These are phyloP conservation scores for Colletotrichum euphorbiae DNA, from an alignment of 2,329 filamentous ascomycete species.

Conservation along the genomic window DNA sequence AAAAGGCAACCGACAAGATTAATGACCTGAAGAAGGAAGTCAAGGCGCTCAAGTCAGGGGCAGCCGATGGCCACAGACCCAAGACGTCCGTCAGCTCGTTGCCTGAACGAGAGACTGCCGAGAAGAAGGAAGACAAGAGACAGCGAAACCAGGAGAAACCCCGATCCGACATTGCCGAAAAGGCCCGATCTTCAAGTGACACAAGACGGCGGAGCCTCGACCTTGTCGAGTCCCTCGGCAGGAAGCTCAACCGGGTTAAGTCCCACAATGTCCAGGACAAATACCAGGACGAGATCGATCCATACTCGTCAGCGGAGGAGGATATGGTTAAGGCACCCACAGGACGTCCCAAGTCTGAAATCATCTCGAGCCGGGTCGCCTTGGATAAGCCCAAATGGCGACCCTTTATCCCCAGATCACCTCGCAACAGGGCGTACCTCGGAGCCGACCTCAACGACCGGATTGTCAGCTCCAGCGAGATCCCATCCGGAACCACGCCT, in stretches of 20 bases:
- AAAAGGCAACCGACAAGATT: constrained; percentile 68
- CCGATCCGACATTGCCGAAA: constrained; percentile 24
- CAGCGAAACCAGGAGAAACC: constrained; percentile 17
- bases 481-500: constrained; percentile 42
- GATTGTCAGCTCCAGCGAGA: constrained; percentile 46
- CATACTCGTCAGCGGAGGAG: constrained; percentile 29
- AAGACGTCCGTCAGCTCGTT: constrained; percentile 9
- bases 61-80: constrained; percentile 28
- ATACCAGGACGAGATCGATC: constrained; percentile 48
- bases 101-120: constrained; percentile 21
- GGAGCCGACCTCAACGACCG: constrained; percentile 48
- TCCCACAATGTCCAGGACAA: constrained; percentile 50
- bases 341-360: constrained; percentile 31
- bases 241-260: constrained; percentile 41
- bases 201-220: constrained; percentile 45
- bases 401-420: constrained; percentile 56
- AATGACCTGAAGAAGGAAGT: constrained; percentile 66
- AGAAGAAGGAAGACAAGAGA: constrained; percentile 7
- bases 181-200: constrained; percentile 25
- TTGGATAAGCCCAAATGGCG: constrained; percentile 54
- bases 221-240: constrained; percentile 38
- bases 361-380: constrained; percentile 27
- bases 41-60: constrained; percentile 54
- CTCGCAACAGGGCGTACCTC: constrained; percentile 52
- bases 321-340: constrained; percentile 2